These are phyloP conservation scores for Hyphodiscus sp. DNA, from an alignment of 2,329 filamentous ascomycete species.

Conservation along the genomic window DNA sequence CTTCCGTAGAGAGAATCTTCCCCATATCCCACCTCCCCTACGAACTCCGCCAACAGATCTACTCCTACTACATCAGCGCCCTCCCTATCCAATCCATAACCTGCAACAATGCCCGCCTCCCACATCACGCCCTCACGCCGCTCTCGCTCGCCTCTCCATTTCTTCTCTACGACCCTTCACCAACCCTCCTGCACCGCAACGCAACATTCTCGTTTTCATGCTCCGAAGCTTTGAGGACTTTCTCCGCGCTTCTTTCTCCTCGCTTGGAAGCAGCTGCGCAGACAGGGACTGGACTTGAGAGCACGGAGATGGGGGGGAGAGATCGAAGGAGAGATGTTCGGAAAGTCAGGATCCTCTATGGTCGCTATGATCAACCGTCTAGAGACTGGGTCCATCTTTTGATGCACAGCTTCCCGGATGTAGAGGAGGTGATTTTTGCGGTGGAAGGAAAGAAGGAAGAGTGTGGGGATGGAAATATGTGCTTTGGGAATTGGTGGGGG, in stretches of 20 bases:
- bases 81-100: background rate
- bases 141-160: background rate
- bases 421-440: background rate
- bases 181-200: background rate
- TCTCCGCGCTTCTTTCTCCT: background rate
- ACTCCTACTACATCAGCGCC: background rate
- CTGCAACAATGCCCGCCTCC: background rate
- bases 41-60: background rate
- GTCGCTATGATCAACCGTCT: background rate
- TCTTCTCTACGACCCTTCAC: background rate
- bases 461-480: background rate
- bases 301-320: background rate
- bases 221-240: background rate
- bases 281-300: background rate
- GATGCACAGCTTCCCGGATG: background rate
- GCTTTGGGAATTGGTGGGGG: background rate
- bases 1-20: background rate
- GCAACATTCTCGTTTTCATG: constrained; percentile 2
- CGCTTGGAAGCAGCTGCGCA: background rate
- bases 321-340: background rate
- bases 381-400: background rate
- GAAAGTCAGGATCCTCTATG: background rate
- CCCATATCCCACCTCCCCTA: background rate
- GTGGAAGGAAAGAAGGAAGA: background rate
- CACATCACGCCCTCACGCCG: background rate